A percentile compares a stretch with the other conserved stretches of the same genome.
These are phyloP conservation scores for Talaromyces sp. DNA, from an alignment of 2,329 filamentous ascomycete species.

Conservation along the genomic window DNA sequence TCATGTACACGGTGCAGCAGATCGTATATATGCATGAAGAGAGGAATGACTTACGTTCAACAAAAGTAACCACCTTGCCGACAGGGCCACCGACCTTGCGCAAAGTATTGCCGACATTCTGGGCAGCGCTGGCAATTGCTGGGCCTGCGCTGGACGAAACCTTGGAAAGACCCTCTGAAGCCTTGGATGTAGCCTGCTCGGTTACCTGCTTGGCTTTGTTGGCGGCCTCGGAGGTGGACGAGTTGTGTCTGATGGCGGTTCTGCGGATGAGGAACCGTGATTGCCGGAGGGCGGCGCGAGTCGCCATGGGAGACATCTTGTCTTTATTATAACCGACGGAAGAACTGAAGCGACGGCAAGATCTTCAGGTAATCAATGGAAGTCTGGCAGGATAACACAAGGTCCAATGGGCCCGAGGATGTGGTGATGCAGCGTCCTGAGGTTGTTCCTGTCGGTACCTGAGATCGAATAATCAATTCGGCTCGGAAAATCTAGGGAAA, in stretches of 20 bases:
- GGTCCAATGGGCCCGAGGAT: conserved; percentile 38
- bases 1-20: not conserved
- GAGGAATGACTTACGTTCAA: conserved; percentile 66
- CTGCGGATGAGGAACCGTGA: conserved; percentile 44
- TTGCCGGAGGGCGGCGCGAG: conserved; percentile 43
- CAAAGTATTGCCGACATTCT: conserved; percentile 61
- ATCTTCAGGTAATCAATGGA: conserved; percentile 21
- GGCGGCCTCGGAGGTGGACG: conserved; percentile 42
- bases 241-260: conserved; percentile 44
- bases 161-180: conserved; percentile 73
- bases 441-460: conserved; percentile 29
- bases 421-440: conserved; percentile 21
- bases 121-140: conserved; percentile 67
- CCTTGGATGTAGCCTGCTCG: conserved; percentile 52
- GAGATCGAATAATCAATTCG: conserved; percentile 26
- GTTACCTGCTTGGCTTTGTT: conserved; percentile 43
- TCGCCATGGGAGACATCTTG: conserved; percentile 42
- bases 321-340: conserved; percentile 17
- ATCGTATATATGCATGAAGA: not conserved
- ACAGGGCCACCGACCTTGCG: conserved; percentile 77
- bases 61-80: conserved; percentile 68
- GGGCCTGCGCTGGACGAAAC: conserved; percentile 76
- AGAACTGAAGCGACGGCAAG: conserved; percentile 24
- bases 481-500: conserved; percentile 41
- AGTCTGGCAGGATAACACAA: conserved; percentile 28